A percentile compares a stretch with the other conserved stretches of the same genome.
phyloP scores from a whole-genome alignment of 495 filamentous ascomycete genomes.

The Usnea hakonensis region DNA sequence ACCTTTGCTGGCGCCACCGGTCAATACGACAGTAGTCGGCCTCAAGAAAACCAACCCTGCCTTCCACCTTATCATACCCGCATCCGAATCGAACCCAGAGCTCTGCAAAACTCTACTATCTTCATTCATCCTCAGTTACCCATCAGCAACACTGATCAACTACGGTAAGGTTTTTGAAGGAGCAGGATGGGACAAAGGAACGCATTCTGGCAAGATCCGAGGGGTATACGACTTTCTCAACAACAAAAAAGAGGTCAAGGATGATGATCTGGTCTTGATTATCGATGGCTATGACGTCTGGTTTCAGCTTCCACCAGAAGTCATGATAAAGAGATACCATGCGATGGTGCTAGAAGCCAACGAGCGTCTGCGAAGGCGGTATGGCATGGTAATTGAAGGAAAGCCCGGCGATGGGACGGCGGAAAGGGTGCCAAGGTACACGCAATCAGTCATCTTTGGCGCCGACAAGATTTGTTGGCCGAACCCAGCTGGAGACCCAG shows the following conservation, averaged over 20 bases:
- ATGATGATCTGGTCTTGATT: conserved; percentile 54
- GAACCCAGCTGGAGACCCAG: conserved; percentile 37
- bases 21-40: conserved; percentile 22
- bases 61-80: conserved; percentile 57
- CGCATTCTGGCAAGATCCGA: conserved; percentile 35
- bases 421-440: conserved; percentile 41
- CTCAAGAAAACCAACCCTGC: conserved; percentile 42
- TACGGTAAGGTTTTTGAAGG: conserved; percentile 33
- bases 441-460: conserved; percentile 52
- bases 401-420: conserved; percentile 26
- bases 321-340: conserved; percentile 51
- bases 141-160: conserved; percentile 50
- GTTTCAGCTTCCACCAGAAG: conserved; percentile 55
- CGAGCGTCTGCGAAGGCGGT: conserved; percentile 37
- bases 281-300: conserved; percentile 50
- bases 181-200: conserved; percentile 22
- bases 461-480: conserved; percentile 52
- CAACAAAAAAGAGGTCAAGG: conserved; percentile 39
- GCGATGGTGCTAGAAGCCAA: conserved; percentile 43
- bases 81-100: conserved; percentile 39
- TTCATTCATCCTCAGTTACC: conserved; percentile 54
- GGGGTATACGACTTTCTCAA: conserved; percentile 48
- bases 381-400: conserved; percentile 37
- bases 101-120: conserved; percentile 56
- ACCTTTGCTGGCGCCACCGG: conserved; percentile 4